phyloP scores from a whole-genome alignment of 805 yeast species.

The Candida broadrunensis region DNA sequence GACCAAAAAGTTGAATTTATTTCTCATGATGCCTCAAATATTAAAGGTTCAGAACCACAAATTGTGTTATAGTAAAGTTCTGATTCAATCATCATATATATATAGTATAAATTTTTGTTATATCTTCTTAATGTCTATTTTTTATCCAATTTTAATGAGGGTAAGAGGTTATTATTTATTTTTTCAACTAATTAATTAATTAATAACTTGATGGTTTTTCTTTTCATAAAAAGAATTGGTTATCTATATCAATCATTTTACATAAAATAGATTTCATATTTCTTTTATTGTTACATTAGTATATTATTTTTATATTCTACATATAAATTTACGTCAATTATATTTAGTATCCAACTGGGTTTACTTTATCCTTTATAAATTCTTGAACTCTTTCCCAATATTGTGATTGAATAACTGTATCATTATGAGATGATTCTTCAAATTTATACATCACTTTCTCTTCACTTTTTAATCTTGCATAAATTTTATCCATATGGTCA shows the following conservation, averaged over 20 bases:
- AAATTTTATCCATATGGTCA: constrained; percentile 64
- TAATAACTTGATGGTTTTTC: too few species aligned
- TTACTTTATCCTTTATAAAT: constrained; percentile 47
- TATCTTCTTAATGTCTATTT: neutral
- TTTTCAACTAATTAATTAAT: too few species aligned
- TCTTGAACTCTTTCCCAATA: constrained; percentile 73
- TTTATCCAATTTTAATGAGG: too few species aligned
- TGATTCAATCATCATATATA: neutral
- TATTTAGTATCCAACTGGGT: constrained; percentile 36
- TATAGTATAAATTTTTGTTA: neutral
- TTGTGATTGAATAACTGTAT: constrained; percentile 68
- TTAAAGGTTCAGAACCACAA: constrained; percentile 35
- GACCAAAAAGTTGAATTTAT: constrained; percentile 78
- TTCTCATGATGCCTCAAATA: constrained; percentile 56
- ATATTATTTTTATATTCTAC: neutral
- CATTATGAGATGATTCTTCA: constrained; percentile 72
- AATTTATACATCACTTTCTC: constrained; percentile 54
- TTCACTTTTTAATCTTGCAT: constrained; percentile 46
- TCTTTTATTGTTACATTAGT: neutral
- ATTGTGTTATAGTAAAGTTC: constrained; percentile 23
- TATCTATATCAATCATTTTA: too few species aligned
- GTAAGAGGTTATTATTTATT: too few species aligned
- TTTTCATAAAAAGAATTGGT: too few species aligned
- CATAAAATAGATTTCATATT: too few species aligned
- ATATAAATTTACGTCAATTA: neutral